Conservation (phyloP, 768 basidiomycete species). For the Suillus brevipes region DNA sequence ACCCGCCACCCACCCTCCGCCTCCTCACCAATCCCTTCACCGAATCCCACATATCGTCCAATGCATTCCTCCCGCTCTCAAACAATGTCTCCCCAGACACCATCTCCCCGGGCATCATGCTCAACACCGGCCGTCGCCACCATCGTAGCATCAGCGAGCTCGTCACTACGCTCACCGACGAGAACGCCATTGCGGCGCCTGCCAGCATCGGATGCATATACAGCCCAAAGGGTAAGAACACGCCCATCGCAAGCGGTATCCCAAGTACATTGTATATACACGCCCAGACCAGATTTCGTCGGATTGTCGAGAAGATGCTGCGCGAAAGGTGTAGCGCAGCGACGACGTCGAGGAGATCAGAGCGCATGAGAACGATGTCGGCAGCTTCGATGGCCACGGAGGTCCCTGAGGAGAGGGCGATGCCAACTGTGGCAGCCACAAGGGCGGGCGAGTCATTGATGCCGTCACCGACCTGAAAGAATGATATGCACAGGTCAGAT, state of each 20-base stretch:
- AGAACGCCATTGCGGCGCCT: conserved; percentile 98
- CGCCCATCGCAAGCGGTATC: conserved; percentile 96
- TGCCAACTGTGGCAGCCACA: conserved; percentile 93
- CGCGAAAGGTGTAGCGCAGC: conserved; percentile 91
- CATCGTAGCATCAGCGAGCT: conserved; percentile 84
- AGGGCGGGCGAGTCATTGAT: conserved; percentile 99
- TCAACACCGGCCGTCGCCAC: conserved; percentile 74
- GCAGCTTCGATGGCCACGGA: conserved; percentile 98
- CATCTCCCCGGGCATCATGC: conserved; percentile 67
- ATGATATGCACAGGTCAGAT: neutral
- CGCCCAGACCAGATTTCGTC: conserved; percentile 93
- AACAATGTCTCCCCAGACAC: conserved; percentile 37
- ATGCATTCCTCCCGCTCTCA: conserved; percentile 42
- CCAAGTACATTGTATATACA: conserved; percentile 92
- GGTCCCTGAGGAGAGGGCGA: conserved; percentile 94
- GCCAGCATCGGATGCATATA: conserved; percentile 98
- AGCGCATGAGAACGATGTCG: conserved; percentile 96
- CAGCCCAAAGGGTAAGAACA: conserved; percentile 88
- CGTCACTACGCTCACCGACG: conserved; percentile 91
- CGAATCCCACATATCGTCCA: conserved; percentile 51
- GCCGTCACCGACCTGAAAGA: conserved; percentile 87
- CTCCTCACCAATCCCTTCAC: conserved; percentile 40
- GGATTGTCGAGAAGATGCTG: conserved; percentile 86
- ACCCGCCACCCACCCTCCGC: conserved; percentile 48
- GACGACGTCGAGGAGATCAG: conserved; percentile 95